phyloP scores from a whole-genome alignment of 495 filamentous ascomycete genomes.

The Parathielavia hyrcaniae region DNA sequence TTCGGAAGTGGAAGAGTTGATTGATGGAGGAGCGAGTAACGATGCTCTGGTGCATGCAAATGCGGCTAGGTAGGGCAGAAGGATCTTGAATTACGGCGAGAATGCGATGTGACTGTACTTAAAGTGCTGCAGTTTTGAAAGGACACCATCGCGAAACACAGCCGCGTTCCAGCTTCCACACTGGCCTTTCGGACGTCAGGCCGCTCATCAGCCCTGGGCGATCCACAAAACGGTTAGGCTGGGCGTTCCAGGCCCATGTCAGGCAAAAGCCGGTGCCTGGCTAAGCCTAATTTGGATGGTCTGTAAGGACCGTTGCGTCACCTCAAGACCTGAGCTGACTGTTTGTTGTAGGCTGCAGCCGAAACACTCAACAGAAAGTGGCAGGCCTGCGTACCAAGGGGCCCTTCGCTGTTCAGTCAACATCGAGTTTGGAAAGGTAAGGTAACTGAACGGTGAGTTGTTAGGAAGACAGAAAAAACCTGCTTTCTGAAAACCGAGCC shows the following conservation, averaged over 20 bases:
- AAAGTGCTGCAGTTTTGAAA: background rate
- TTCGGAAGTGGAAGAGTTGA: background rate
- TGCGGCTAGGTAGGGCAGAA: background rate
- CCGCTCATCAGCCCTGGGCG: constrained; percentile 1
- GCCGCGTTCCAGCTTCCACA: constrained; percentile 5
- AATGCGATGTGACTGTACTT: background rate
- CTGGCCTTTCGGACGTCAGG: constrained; percentile 6
- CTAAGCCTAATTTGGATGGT: constrained; percentile 5
- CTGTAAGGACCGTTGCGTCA: constrained; percentile 4
- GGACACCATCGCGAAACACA: constrained; percentile 9
- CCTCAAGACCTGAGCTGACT: background rate
- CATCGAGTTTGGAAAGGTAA: no score
- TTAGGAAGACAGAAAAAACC: no score
- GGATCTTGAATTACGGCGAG: background rate
- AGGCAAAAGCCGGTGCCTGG: constrained; percentile 12
- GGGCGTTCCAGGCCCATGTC: constrained; percentile 1
- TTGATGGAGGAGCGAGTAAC: background rate
- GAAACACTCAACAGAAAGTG: constrained; percentile 1
- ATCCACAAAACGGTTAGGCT: constrained; percentile 1
- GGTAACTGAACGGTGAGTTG: no score
- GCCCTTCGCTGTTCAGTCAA: no score
- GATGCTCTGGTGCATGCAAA: background rate
- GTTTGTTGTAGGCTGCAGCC: constrained; percentile 1
- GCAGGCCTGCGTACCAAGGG: background rate
- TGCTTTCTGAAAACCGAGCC: no score